Evolutionary conservation across 352 stramenopile genomes (phyloP).

Genomic region (Phytophthora boehmeriae): DNA sequence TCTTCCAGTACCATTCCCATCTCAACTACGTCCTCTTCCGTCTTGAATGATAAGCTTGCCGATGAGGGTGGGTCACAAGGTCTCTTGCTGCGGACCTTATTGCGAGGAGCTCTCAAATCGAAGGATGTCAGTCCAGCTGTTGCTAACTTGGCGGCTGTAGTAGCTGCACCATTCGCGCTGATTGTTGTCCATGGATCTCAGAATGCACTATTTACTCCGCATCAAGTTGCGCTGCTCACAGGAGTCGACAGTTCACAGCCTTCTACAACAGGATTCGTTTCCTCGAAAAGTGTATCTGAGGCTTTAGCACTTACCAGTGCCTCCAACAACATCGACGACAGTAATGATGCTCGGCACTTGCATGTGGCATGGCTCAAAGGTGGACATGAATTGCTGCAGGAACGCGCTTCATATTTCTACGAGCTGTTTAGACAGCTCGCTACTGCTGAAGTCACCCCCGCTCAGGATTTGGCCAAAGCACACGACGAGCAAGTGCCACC

Average conservation of each 20-base stretch:
- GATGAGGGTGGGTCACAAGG: constrained; percentile 17
- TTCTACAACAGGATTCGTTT: constrained; percentile 9
- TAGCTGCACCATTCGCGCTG: constrained; percentile 45
- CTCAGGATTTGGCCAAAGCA: background rate
- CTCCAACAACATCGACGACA: background rate
- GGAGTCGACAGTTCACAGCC: background rate
- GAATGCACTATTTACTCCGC: constrained; percentile 47
- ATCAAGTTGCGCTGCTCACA: constrained; percentile 40
- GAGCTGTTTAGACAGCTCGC: constrained; percentile 58
- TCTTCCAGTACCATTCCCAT: background rate
- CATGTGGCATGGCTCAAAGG: constrained; percentile 79
- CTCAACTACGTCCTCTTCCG: background rate
- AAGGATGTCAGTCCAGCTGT: constrained; percentile 28
- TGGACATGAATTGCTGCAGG: constrained; percentile 74
- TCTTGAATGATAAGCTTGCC: background rate
- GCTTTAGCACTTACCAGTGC: constrained; percentile 12
- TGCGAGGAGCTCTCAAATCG: constrained; percentile 59
- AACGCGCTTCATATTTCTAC: constrained; percentile 57
- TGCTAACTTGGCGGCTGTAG: constrained; percentile 33
- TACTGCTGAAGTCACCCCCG: constrained; percentile 1
- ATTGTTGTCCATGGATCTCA: constrained; percentile 66
- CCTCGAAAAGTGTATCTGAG: constrained; percentile 15
- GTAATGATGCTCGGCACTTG: constrained; percentile 22
- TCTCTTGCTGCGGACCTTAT: constrained; percentile 39
- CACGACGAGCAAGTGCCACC: background rate